Evolutionary conservation across 2,329 filamentous ascomycete genomes (phyloP).

Genomic region (Fusarium sp.): DNA sequence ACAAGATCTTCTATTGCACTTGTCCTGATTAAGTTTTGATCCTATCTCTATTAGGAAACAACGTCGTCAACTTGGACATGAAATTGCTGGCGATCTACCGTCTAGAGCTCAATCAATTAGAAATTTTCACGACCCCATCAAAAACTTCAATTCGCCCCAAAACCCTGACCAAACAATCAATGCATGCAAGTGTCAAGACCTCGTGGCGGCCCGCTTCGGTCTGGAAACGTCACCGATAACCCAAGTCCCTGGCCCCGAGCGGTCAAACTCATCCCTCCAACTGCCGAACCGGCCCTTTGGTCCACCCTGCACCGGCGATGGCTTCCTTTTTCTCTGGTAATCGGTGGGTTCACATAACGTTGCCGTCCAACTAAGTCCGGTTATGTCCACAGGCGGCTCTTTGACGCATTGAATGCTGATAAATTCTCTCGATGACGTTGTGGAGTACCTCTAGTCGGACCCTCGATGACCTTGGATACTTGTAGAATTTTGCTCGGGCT

Average conservation of each 20-base stretch:
- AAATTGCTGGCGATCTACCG: too few relatives aligned
- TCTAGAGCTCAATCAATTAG: too few relatives aligned
- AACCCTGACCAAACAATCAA: neutral
- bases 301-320: slow-evolving; percentile 17
- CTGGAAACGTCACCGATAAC: slow-evolving; percentile 13
- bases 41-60: too few relatives aligned
- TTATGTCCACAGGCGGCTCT: slow-evolving; percentile 12
- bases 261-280: neutral
- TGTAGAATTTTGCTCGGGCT: slow-evolving; percentile 11
- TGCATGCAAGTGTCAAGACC: neutral
- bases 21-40: too few relatives aligned
- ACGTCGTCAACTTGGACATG: too few relatives aligned
- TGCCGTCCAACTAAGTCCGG: slow-evolving; percentile 14
- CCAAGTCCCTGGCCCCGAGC: neutral
- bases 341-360: neutral
- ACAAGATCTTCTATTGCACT: too few relatives aligned
- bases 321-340: slow-evolving; percentile 26
- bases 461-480: neutral
- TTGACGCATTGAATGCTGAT: slow-evolving; percentile 21
- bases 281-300: slow-evolving; percentile 9
- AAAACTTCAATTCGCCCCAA: too few relatives aligned
- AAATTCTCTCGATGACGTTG: slow-evolving; percentile 36
- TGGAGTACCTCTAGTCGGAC: slow-evolving; percentile 15
- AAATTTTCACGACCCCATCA: too few relatives aligned
- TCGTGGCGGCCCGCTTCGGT: slow-evolving; percentile 25